A percentile compares a stretch with the other conserved stretches of the same genome.
These are phyloP conservation scores for Clonostachys chloroleuca DNA, from an alignment of 2,329 filamentous ascomycete species.

Conservation along the genomic window DNA sequence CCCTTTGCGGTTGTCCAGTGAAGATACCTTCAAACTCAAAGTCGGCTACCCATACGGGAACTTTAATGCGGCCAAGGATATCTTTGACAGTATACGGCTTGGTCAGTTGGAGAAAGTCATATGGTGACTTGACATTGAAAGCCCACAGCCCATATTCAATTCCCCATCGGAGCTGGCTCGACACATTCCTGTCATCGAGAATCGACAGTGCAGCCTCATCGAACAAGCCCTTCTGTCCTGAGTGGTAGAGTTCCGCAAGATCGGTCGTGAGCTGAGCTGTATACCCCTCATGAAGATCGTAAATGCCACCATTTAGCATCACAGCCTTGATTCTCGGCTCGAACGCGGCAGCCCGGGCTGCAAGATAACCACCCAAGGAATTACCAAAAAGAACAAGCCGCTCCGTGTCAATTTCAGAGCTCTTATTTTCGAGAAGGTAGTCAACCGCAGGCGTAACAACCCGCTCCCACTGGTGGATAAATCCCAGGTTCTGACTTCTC, in stretches of 20 bases:
- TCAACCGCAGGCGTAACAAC: slow-evolving; percentile 34
- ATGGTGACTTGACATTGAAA: slow-evolving; percentile 19
- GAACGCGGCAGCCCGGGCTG: slow-evolving; percentile 33
- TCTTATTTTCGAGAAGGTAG: slow-evolving; percentile 15
- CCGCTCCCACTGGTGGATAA: slow-evolving; percentile 36
- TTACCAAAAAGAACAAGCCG: slow-evolving; percentile 29
- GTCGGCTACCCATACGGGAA: slow-evolving; percentile 2
- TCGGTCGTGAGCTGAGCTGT: slow-evolving; percentile 1
- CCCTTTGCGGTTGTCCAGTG: slow-evolving; percentile 1
- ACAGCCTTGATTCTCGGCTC: slow-evolving; percentile 33
- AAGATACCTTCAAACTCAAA: slow-evolving; percentile 3
- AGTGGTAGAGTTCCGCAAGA: slow-evolving; percentile 1
- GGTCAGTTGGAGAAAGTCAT: slow-evolving; percentile 11
- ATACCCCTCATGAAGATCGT: slow-evolving; percentile 12
- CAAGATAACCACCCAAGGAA: slow-evolving; percentile 34
- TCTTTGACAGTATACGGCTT: slow-evolving; percentile 7
- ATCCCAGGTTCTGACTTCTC: slow-evolving; percentile 32
- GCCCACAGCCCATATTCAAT: slow-evolving; percentile 23
- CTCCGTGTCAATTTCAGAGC: slow-evolving; percentile 18
- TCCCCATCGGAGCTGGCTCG: slow-evolving; percentile 16
- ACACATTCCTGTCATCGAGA: slow-evolving; percentile 2
- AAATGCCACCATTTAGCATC: slow-evolving; percentile 29
- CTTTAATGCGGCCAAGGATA: slow-evolving; percentile 8
- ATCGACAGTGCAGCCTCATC: slow-evolving; percentile 4
- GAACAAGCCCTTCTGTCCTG: slow-evolving; percentile 8